phyloP scores from a whole-genome alignment of 2,329 filamentous ascomycete species.

The Botrytis porri region DNA sequence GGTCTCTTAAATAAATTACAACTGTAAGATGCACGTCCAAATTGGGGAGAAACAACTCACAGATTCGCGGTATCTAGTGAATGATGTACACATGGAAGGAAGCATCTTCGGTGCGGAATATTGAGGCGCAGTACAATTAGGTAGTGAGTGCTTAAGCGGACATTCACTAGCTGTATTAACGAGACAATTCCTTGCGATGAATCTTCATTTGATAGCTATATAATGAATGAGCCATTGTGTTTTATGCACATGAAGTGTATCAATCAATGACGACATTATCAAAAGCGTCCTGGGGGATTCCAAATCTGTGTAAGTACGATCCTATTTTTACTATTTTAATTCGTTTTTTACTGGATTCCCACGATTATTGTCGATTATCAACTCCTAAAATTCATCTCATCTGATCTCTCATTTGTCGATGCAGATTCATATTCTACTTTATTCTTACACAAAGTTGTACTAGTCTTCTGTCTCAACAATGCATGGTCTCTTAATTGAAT shows the following conservation, averaged over 20 bases:
- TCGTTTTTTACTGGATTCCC: no score
- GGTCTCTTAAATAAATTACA: neutral
- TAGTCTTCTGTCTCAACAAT: neutral
- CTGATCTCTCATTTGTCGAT: neutral
- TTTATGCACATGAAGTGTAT: neutral
- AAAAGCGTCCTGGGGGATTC: no score
- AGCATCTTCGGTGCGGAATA: neutral
- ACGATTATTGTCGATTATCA: accelerated
- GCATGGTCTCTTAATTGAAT: neutral
- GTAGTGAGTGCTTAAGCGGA: accelerated
- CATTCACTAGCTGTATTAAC: neutral
- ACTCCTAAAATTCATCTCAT: neutral
- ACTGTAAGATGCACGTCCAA: neutral
- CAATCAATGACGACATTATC: no score
- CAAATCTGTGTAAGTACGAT: no score
- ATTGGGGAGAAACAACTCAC: neutral
- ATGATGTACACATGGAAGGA: neutral
- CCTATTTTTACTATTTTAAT: no score
- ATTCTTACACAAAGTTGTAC: neutral
- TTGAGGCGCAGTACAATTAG: neutral
- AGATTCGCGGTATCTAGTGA: neutral
- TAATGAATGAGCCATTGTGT: neutral
- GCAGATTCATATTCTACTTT: neutral
- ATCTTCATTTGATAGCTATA: neutral
- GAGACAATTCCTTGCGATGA: accelerated